Percentiles rank a stretch among this genome's conserved stretches.
These are phyloP conservation scores for Claviceps sp. DNA, from an alignment of 2,329 filamentous ascomycete genomes.

Conservation along the genomic window DNA sequence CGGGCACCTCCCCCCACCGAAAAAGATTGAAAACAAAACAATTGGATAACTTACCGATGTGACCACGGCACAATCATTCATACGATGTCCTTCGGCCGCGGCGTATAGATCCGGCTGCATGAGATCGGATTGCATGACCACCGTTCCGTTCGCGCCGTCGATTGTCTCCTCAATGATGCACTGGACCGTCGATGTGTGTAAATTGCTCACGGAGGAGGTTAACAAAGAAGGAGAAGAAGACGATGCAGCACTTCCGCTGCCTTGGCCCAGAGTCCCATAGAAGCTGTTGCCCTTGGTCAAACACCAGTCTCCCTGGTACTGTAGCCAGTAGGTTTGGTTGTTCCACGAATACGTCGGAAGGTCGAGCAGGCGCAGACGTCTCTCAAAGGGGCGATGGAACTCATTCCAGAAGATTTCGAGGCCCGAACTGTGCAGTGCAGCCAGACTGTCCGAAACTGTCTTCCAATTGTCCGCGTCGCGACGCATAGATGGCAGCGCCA, in stretches of 20 bases:
- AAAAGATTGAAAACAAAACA: too few species aligned
- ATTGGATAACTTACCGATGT: constrained; percentile 25
- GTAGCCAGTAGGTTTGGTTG: constrained; percentile 56
- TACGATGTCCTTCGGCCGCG: constrained; percentile 27
- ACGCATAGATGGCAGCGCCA: constrained; percentile 40
- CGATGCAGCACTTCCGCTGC: not conserved
- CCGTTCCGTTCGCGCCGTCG: constrained; percentile 10
- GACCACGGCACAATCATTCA: constrained; percentile 28
- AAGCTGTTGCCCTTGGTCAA: constrained; percentile 49
- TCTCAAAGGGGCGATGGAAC: constrained; percentile 41
- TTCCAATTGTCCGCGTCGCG: constrained; percentile 52
- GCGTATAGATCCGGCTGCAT: constrained; percentile 23
- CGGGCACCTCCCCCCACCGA: too few species aligned
- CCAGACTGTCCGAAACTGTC: constrained; percentile 44
- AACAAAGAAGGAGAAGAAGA: not conserved
- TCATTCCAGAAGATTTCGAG: constrained; percentile 42
- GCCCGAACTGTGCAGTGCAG: constrained; percentile 42
- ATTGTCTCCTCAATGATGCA: constrained; percentile 22
- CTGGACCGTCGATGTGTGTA: constrained; percentile 22
- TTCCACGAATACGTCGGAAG: constrained; percentile 62
- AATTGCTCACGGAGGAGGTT: not conserved
- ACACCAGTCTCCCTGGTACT: constrained; percentile 55
- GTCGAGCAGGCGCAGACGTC: constrained; percentile 35
- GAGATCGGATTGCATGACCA: constrained; percentile 26
- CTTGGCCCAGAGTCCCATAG: constrained; percentile 26